Conservation (phyloP, 768 basidiomycete species). For the Collybia nuda region DNA sequence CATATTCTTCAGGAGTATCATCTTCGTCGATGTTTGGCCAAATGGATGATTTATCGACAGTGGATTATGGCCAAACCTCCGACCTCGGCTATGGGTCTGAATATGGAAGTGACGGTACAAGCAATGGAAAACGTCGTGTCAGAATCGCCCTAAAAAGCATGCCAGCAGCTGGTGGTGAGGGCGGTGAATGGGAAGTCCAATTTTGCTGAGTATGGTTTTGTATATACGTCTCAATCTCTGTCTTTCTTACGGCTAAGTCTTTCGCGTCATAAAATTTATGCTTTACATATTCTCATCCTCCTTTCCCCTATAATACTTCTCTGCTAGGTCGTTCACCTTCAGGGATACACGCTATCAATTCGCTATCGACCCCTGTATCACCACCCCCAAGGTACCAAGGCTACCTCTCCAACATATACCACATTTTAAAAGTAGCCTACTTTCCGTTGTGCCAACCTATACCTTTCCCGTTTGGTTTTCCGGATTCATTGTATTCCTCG, state of each 20-base stretch:
- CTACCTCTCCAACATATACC: slow-evolving; percentile 15
- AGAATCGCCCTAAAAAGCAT: slow-evolving; percentile 67
- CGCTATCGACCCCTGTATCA: slow-evolving; percentile 16
- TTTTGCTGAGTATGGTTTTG: slow-evolving; percentile 46
- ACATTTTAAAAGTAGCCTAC: slow-evolving; percentile 21
- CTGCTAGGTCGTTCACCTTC: neutral
- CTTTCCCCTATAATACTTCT: slow-evolving; percentile 8
- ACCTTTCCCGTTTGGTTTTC: slow-evolving; percentile 2
- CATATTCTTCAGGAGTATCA: slow-evolving; percentile 29
- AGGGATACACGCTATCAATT: neutral
- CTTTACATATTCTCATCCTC: slow-evolving; percentile 5
- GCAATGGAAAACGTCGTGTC: slow-evolving; percentile 50
- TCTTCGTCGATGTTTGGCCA: slow-evolving; percentile 30
- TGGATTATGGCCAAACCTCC: slow-evolving; percentile 29
- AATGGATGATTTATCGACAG: slow-evolving; percentile 24
- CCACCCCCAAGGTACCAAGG: slow-evolving; percentile 8
- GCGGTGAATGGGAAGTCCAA: slow-evolving; percentile 80
- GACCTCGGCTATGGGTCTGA: slow-evolving; percentile 37
- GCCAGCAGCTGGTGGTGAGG: slow-evolving; percentile 60
- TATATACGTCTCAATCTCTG: neutral
- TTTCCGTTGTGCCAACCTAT: slow-evolving; percentile 5
- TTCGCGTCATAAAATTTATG: slow-evolving; percentile 13
- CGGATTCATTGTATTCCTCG: neutral
- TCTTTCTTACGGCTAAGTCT: slow-evolving; percentile 5
- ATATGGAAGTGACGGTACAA: slow-evolving; percentile 29